Percentiles rank a stretch among this genome's conserved stretches.
phyloP scores from a whole-genome alignment of 2,329 filamentous ascomycete species.

The Talaromyces sp. region DNA sequence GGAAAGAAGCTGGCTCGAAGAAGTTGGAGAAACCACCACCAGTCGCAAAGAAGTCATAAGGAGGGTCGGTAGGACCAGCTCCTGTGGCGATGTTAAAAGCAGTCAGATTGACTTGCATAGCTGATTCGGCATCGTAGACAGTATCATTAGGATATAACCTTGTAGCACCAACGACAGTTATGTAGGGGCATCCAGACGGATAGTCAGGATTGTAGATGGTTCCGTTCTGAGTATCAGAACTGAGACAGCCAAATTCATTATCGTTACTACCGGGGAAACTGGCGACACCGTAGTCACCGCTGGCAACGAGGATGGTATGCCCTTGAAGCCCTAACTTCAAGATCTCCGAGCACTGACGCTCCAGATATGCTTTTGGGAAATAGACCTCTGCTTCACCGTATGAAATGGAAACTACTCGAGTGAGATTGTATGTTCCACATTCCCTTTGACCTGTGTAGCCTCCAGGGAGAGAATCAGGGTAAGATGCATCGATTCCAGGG shows the following conservation, averaged over 20 bases:
- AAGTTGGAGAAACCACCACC: conserved; percentile 51
- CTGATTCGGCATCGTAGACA: conserved; percentile 15
- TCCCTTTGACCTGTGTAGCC: conserved; percentile 11
- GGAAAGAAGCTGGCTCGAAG: conserved; percentile 46
- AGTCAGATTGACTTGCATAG: conserved; percentile 19
- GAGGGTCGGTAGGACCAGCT: conserved; percentile 27
- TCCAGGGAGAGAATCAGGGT: conserved; percentile 7
- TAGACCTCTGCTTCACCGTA: conserved; percentile 57
- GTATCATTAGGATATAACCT: conserved; percentile 10
- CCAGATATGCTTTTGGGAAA: conserved; percentile 55
- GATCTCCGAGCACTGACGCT: conserved; percentile 48
- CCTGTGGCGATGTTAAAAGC: conserved; percentile 25
- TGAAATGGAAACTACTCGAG: conserved; percentile 58
- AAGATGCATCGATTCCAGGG: conserved; percentile 12
- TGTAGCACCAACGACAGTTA: conserved; percentile 48
- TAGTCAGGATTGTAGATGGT: conserved; percentile 52
- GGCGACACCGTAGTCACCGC: conserved; percentile 30
- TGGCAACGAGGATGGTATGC: conserved; percentile 34
- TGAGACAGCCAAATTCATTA: conserved; percentile 28
- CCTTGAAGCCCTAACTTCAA: conserved; percentile 51
- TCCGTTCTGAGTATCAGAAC: conserved; percentile 17
- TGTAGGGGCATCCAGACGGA: conserved; percentile 53
- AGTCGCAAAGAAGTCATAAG: conserved; percentile 31
- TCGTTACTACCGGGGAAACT: conserved; percentile 41
- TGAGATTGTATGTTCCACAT: conserved; percentile 38